phyloP scores from a whole-genome alignment of 2,329 filamentous ascomycete species.

The Periconia macrospinosa region DNA sequence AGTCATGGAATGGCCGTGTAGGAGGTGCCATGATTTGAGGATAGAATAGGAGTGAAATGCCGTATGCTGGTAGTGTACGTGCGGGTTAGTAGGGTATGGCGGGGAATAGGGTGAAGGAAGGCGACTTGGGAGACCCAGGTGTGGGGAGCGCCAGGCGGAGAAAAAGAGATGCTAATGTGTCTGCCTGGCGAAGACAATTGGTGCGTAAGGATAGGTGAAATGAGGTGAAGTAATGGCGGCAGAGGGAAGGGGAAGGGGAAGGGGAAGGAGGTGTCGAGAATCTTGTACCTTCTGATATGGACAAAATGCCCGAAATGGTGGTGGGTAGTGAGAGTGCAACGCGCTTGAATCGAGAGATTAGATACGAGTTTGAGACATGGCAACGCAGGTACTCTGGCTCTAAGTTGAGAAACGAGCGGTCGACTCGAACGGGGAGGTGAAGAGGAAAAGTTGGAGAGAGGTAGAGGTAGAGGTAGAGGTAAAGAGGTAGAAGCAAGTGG shows the following conservation, averaged over 20 bases:
- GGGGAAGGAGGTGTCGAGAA: neutral
- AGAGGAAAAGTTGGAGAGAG: neutral
- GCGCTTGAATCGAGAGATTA: too few species aligned
- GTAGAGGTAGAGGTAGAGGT: neutral
- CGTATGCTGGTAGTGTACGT: conserved; percentile 24
- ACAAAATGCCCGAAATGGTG: too few species aligned
- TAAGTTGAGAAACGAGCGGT: too few species aligned
- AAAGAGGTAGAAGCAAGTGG: neutral
- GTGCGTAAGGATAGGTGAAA: too few species aligned
- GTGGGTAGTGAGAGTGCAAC: too few species aligned
- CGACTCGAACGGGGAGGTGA: neutral
- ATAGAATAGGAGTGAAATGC: conserved; percentile 9
- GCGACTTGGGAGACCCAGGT: conserved; percentile 5
- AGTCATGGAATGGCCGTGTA: conserved; percentile 14
- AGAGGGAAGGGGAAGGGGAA: neutral
- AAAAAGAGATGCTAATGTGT: neutral
- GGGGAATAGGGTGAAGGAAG: conserved; percentile 2
- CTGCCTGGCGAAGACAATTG: neutral
- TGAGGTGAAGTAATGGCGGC: neutral
- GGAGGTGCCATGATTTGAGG: conserved; percentile 28
- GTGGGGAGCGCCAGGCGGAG: neutral
- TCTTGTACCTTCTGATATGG: too few species aligned
- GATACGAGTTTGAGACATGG: too few species aligned
- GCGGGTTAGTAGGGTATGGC: conserved; percentile 6
- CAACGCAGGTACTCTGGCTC: too few species aligned